Conservation (phyloP, 352 stramenopile genomes). For the Phytopythium boreale region DNA sequence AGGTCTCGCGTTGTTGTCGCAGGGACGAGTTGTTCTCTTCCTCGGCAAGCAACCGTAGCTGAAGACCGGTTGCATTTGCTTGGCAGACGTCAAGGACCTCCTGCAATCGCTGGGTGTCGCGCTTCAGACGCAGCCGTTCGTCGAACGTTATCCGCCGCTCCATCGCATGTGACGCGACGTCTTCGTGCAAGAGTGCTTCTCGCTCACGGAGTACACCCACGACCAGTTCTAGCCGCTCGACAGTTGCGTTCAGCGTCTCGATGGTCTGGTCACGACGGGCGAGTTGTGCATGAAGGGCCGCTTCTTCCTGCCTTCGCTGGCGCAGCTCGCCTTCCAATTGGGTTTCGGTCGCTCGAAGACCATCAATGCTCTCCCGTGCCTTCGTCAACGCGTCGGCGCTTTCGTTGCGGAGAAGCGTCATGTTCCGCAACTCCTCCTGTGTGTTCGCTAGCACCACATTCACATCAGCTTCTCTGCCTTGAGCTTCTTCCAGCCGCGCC, state of each 20-base stretch:
- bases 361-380: background rate
- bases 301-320: background rate
- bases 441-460: slow-evolving; percentile 7
- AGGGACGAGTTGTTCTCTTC: background rate
- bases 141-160: background rate
- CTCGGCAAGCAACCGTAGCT: background rate
- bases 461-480: slow-evolving; percentile 6
- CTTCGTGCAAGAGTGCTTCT: background rate
- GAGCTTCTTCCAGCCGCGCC: slow-evolving; percentile 9
- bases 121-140: background rate
- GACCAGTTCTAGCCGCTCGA: background rate
- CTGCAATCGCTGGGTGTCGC: background rate
- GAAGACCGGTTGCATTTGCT: background rate
- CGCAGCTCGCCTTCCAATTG: background rate
- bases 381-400: background rate
- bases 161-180: background rate
- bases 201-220: background rate
- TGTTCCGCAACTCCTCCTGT: background rate
- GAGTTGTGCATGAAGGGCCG: background rate
- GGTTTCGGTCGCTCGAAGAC: background rate
- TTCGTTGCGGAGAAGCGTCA: background rate
- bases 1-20: background rate
- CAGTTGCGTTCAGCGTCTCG: background rate
- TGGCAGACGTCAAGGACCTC: background rate
- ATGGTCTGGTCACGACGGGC: background rate